Evolutionary conservation across 129 eudicot species (phyloP).

Genomic region (Gnaphalium uliginosum): DNA sequence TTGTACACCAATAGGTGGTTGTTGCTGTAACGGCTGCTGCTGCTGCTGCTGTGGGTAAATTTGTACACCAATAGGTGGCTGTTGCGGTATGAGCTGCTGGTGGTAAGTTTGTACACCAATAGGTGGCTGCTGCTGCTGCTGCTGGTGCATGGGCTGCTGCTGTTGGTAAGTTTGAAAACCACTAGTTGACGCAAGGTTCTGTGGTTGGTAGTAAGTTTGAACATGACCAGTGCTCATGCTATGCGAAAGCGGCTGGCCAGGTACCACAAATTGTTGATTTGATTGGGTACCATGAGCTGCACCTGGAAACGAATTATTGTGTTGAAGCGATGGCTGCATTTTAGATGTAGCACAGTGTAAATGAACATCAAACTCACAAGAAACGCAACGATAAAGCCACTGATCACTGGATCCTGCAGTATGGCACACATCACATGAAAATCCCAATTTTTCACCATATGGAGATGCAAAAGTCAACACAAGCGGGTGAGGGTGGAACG

Average conservation of each 20-base stretch:
- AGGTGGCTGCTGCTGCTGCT: background rate
- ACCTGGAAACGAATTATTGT: constrained; percentile 27
- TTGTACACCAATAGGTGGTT: constrained; percentile 20
- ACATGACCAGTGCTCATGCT: constrained; percentile 27
- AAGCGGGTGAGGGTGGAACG: constrained; percentile 42
- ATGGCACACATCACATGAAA: constrained; percentile 56
- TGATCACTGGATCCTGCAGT: constrained; percentile 42
- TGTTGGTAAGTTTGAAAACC: constrained; percentile 14
- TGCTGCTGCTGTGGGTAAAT: background rate
- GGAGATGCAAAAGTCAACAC: constrained; percentile 51
- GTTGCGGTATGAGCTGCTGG: background rate
- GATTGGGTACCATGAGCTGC: background rate
- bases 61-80: background rate
- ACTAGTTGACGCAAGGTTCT: background rate
- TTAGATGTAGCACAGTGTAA: constrained; percentile 44
- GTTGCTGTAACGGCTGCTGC: background rate
- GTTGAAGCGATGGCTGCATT: constrained; percentile 26
- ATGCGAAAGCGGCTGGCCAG: constrained; percentile 23
- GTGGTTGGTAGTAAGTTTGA: constrained; percentile 24
- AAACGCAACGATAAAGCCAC: constrained; percentile 61
- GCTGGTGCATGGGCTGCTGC: background rate
- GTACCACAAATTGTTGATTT: constrained; percentile 11
- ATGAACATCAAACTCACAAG: constrained; percentile 67
- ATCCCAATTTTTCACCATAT: constrained; percentile 39
- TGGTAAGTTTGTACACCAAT: constrained; percentile 29